These are phyloP conservation scores for Leucocoprinus leucothites DNA, from an alignment of 768 basidiomycete genomes.

Conservation along the genomic window DNA sequence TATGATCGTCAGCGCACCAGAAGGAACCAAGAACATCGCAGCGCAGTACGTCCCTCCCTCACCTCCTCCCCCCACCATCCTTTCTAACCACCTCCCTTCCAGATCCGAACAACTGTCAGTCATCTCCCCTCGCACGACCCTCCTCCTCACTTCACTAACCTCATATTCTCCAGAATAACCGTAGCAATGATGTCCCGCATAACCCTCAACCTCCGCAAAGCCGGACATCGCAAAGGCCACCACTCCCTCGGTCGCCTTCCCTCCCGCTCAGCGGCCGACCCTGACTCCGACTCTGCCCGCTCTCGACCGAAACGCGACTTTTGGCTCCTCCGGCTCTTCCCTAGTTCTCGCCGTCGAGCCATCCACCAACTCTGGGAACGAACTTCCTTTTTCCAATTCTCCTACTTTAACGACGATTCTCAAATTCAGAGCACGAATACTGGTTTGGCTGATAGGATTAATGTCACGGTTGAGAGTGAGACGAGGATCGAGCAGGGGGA, in stretches of 20 bases:
- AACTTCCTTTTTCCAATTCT: background rate
- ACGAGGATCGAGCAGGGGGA: no score
- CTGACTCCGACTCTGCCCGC: no score
- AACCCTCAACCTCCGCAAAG: slow-evolving; percentile 54
- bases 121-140: slow-evolving; percentile 1
- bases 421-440: no score
- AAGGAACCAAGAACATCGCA: slow-evolving; percentile 43
- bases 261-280: no score
- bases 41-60: slow-evolving; percentile 37
- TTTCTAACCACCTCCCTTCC: background rate
- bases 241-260: background rate
- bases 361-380: background rate
- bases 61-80: background rate
- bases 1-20: slow-evolving; percentile 42
- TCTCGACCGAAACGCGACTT: background rate
- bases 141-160: background rate
- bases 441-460: background rate
- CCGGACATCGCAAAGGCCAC: slow-evolving; percentile 15
- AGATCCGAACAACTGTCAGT: slow-evolving; percentile 38
- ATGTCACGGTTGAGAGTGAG: background rate
- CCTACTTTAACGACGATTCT: background rate
- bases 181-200: slow-evolving; percentile 68
- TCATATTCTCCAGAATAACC: slow-evolving; percentile 16
- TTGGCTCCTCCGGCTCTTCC: slow-evolving; percentile 3
- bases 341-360: background rate